These are phyloP conservation scores for Sclerotinia glacialis DNA, from an alignment of 2,329 filamentous ascomycete species.

Conservation along the genomic window DNA sequence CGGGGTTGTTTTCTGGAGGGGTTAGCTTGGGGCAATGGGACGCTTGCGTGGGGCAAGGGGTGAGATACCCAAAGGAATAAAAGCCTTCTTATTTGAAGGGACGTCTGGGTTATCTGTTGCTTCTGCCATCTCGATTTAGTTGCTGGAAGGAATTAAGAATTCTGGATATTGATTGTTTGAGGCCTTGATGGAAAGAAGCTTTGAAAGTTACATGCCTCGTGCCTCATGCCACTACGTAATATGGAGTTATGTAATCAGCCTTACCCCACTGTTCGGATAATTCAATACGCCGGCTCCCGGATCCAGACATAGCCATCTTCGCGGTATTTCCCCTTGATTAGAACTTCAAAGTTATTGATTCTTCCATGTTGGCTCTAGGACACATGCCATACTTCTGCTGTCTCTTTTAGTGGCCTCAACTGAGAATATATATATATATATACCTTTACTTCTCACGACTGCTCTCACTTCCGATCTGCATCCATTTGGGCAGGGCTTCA, in stretches of 20 bases:
- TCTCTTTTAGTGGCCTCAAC: too few species aligned
- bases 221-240: neutral
- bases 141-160: neutral
- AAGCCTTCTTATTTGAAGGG: conserved; percentile 36
- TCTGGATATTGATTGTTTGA: neutral
- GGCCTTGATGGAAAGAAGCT: neutral
- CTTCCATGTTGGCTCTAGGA: too few species aligned
- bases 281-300: neutral
- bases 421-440: too few species aligned
- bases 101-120: conserved; percentile 35
- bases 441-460: neutral
- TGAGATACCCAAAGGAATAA: conserved; percentile 38
- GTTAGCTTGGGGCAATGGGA: neutral
- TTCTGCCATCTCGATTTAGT: conserved; percentile 18
- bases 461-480: neutral
- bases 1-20: conserved; percentile 70
- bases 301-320: too few species aligned
- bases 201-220: neutral
- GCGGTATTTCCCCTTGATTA: too few species aligned
- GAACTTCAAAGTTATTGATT: neutral
- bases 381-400: too few species aligned
- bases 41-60: neutral
- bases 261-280: conserved; percentile 13
- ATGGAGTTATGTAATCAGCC: too few species aligned
- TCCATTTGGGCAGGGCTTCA: neutral